These are phyloP conservation scores for Penicillium pulvis DNA, from an alignment of 495 filamentous ascomycete genomes.

Conservation along the genomic window DNA sequence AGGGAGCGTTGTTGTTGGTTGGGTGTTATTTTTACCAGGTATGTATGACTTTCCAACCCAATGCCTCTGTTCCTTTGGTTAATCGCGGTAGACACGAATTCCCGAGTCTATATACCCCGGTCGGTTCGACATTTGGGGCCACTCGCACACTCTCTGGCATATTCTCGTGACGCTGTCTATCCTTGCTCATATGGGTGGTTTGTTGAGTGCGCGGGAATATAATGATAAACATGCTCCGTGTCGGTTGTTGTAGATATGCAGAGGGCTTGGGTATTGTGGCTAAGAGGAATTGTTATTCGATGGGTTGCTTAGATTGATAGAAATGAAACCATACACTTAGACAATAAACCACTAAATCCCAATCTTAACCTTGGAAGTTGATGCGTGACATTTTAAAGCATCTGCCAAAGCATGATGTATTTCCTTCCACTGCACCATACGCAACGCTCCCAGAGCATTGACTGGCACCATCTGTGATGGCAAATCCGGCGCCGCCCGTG, in stretches of 20 bases:
- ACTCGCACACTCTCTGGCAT: slow-evolving; percentile 30
- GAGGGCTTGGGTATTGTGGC: background rate
- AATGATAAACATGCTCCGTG: slow-evolving; percentile 12
- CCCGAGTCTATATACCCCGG: slow-evolving; percentile 23
- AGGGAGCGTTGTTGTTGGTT: slow-evolving; percentile 35
- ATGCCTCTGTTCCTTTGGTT: background rate
- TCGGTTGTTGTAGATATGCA: background rate
- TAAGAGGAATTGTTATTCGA: background rate
- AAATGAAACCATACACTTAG: background rate
- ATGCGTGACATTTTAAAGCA: too few relatives aligned
- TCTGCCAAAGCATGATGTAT: too few relatives aligned
- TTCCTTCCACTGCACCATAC: too few relatives aligned
- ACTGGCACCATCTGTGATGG: too few relatives aligned
- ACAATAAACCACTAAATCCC: background rate
- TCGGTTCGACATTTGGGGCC: slow-evolving; percentile 22
- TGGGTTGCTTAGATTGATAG: background rate
- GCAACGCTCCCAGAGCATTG: too few relatives aligned
- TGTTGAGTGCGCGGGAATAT: slow-evolving; percentile 21
- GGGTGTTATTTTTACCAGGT: slow-evolving; percentile 32
- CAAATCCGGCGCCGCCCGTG: too few relatives aligned
- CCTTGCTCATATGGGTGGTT: slow-evolving; percentile 20
- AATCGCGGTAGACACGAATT: slow-evolving; percentile 14
- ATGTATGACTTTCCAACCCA: background rate
- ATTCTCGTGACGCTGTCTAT: slow-evolving; percentile 23
- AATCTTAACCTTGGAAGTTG: too few relatives aligned